Evolutionary conservation across 2,329 filamentous ascomycete species (phyloP).

Genomic region (Cladosporium cucumerinum): DNA sequence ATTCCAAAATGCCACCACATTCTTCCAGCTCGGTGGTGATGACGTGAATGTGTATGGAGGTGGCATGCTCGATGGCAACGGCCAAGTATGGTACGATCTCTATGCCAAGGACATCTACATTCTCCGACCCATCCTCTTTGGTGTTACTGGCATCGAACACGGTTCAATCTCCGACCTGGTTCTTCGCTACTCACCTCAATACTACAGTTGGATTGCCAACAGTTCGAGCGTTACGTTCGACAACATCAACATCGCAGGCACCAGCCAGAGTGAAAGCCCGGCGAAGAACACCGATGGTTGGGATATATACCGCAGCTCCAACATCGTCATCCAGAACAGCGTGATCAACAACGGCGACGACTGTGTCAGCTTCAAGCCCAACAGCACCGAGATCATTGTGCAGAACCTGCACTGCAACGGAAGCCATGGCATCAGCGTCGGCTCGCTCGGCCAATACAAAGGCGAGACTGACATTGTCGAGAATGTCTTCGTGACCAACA

Average conservation of each 20-base stretch:
- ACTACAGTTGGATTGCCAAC: conserved; percentile 65
- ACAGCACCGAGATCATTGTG: conserved; percentile 65
- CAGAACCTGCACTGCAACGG: conserved; percentile 66
- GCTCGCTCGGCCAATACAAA: conserved; percentile 65
- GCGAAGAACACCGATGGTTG: conserved; percentile 59
- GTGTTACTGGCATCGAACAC: conserved; percentile 55
- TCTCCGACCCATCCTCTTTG: conserved; percentile 57
- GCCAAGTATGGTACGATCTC: conserved; percentile 62
- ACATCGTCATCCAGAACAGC: conserved; percentile 65
- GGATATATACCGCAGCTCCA: conserved; percentile 58
- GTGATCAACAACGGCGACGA: conserved; percentile 64
- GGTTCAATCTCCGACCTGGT: conserved; percentile 59
- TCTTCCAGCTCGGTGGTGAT: conserved; percentile 64
- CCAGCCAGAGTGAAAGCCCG: conserved; percentile 49
- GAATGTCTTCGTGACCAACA: conserved; percentile 55
- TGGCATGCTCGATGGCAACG: conserved; percentile 61
- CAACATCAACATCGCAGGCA: conserved; percentile 59
- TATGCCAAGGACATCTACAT: conserved; percentile 57
- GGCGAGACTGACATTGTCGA: conserved; percentile 64
- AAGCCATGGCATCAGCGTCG: conserved; percentile 70
- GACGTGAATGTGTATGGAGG: conserved; percentile 68
- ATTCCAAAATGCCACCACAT: conserved; percentile 65
- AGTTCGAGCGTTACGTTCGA: conserved; percentile 62
- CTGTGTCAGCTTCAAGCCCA: conserved; percentile 72
- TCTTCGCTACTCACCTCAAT: conserved; percentile 59